phyloP scores from a whole-genome alignment of 2,329 filamentous ascomycete genomes.

The Sporothrix brasiliensis region DNA sequence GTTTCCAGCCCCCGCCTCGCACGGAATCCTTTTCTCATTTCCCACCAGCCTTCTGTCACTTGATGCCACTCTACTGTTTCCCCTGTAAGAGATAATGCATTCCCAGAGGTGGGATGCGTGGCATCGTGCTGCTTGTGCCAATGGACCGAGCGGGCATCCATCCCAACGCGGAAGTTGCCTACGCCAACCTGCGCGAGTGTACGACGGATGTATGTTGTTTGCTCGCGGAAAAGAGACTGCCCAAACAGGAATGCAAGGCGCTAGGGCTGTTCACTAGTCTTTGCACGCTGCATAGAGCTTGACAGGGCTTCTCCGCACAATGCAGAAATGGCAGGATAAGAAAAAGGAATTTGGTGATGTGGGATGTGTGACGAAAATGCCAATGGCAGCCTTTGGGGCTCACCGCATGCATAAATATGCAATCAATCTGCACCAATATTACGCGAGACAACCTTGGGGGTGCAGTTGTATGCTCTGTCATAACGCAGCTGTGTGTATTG shows the following conservation, averaged over 20 bases:
- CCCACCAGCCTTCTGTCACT: slow-evolving; percentile 3
- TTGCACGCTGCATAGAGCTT: neutral
- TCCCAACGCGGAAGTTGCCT: neutral
- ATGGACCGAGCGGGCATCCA: slow-evolving; percentile 2
- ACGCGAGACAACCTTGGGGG: slow-evolving; percentile 6
- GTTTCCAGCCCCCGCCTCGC: neutral
- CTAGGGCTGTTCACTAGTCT: neutral
- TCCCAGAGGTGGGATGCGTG: slow-evolving; percentile 11
- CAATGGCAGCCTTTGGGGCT: slow-evolving; percentile 15
- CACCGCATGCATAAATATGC: slow-evolving; percentile 23
- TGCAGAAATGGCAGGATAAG: neutral
- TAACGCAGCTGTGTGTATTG: too few relatives aligned
- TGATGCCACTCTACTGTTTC: slow-evolving; percentile 6
- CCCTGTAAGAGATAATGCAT: neutral
- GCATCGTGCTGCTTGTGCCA: slow-evolving; percentile 8
- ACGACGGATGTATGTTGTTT: too few relatives aligned
- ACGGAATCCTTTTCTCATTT: neutral
- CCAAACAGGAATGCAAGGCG: slow-evolving; percentile 28
- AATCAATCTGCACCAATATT: slow-evolving; percentile 17
- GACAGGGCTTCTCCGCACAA: slow-evolving; percentile 19
- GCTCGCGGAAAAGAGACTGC: neutral
- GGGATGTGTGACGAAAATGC: slow-evolving; percentile 1
- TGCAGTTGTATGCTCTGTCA: neutral
- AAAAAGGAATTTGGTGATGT: neutral
- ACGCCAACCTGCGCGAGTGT: too few relatives aligned